phyloP scores from a whole-genome alignment of 805 yeast species.

The Candida germanica region DNA sequence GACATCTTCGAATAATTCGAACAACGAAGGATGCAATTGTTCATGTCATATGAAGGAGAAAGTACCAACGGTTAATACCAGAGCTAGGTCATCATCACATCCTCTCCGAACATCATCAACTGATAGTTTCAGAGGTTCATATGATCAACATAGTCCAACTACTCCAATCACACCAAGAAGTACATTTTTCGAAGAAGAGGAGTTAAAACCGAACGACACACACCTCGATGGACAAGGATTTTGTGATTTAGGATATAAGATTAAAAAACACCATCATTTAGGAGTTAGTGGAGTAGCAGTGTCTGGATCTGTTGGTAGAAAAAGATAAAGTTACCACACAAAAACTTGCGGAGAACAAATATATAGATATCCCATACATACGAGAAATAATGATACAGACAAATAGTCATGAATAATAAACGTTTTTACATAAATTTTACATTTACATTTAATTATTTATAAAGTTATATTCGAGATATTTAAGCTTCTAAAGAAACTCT shows the following conservation, averaged over 20 bases:
- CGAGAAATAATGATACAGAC: too few relatives aligned
- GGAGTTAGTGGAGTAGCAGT: conserved; percentile 34
- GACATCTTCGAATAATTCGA: neutral
- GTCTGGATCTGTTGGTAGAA: conserved; percentile 21
- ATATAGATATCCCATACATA: neutral
- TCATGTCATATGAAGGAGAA: conserved; percentile 3
- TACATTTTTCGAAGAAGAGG: conserved; percentile 5
- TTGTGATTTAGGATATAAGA: conserved; percentile 42
- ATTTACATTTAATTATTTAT: conserved; percentile 14
- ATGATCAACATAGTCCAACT: neutral
- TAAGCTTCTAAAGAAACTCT: conserved; percentile 98
- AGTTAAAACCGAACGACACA: conserved; percentile 14
- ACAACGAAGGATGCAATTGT: conserved; percentile 1
- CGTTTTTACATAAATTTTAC: conserved; percentile 9
- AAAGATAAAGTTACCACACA: conserved; percentile 12
- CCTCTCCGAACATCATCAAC: conserved; percentile 1
- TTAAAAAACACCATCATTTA: conserved; percentile 41
- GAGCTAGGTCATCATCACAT: conserved; percentile 2
- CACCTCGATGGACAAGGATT: conserved; percentile 25
- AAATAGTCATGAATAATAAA: conserved; percentile 3
- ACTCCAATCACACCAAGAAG: neutral
- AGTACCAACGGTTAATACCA: neutral
- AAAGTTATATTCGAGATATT: conserved; percentile 22
- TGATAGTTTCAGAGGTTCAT: conserved; percentile 1
- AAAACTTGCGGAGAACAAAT: too few relatives aligned